Conservation (phyloP, 1,284 basidiomycete species). For the Mycena sp. region DNA sequence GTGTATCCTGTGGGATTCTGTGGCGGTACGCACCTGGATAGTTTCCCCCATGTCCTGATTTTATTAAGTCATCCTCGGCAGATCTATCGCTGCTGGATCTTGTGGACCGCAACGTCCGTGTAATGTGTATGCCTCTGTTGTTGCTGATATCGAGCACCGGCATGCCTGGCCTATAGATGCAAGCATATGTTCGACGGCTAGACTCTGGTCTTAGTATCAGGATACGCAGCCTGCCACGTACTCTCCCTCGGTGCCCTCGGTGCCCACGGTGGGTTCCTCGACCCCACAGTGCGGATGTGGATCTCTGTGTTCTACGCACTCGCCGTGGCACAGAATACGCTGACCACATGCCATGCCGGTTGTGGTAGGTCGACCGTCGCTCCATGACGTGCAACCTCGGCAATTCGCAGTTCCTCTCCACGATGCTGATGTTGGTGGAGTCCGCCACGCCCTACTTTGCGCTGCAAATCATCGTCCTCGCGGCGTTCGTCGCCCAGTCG, state of each 20-base stretch:
- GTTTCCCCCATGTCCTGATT: not conserved
- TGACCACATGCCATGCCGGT: slow-evolving; percentile 26
- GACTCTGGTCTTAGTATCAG: slow-evolving; percentile 16
- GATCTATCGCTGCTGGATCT: slow-evolving; percentile 34
- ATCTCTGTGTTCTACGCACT: slow-evolving; percentile 19
- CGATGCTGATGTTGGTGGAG: slow-evolving; percentile 26
- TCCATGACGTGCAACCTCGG: slow-evolving; percentile 2
- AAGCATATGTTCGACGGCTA: not conserved
- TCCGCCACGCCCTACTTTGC: slow-evolving; percentile 26
- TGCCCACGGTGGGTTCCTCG: slow-evolving; percentile 7
- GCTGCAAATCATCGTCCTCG: slow-evolving; percentile 23
- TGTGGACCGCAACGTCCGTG: slow-evolving; percentile 24
- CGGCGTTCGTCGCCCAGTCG: slow-evolving; percentile 5
- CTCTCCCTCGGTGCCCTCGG: slow-evolving; percentile 5
- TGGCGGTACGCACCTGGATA: slow-evolving; percentile 16
- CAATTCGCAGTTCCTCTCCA: not conserved
- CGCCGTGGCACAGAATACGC: slow-evolving; percentile 23
- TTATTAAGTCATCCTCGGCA: not conserved
- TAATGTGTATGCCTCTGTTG: slow-evolving; percentile 21
- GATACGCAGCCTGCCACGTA: slow-evolving; percentile 9
- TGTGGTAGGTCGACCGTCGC: slow-evolving; percentile 20
- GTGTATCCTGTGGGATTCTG: slow-evolving; percentile 28
- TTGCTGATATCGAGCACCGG: slow-evolving; percentile 23
- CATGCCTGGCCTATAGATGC: not conserved
- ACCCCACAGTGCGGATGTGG: slow-evolving; percentile 10